phyloP scores from a whole-genome alignment of 1,284 basidiomycete species.

The Ustilago sp. region DNA sequence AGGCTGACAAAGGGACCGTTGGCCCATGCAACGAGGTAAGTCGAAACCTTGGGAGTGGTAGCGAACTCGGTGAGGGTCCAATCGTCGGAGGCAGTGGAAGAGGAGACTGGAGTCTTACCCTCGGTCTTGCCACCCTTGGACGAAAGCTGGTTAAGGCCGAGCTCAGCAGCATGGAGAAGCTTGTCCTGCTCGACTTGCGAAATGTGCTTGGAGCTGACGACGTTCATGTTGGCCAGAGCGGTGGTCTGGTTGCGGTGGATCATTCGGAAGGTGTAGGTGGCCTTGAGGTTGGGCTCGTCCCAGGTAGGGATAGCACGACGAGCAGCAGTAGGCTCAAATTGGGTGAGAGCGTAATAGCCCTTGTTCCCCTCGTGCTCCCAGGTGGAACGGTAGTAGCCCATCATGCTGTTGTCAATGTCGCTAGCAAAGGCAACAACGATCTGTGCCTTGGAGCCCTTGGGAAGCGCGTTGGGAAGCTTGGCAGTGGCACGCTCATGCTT shows the following conservation, averaged over 20 bases:
- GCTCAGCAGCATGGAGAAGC: slow-evolving; percentile 73
- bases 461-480: slow-evolving; percentile 56
- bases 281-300: slow-evolving; percentile 94
- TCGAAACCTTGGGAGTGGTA: slow-evolving; percentile 77
- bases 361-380: slow-evolving; percentile 71
- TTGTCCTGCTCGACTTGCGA: slow-evolving; percentile 55
- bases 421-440: slow-evolving; percentile 61
- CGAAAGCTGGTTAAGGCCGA: slow-evolving; percentile 75
- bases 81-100: slow-evolving; percentile 51
- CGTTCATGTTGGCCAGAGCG: slow-evolving; percentile 82
- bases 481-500: slow-evolving; percentile 63
- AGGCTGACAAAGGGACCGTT: slow-evolving; percentile 84
- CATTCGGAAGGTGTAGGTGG: slow-evolving; percentile 84
- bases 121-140: slow-evolving; percentile 71
- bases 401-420: slow-evolving; percentile 65
- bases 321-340: slow-evolving; percentile 83
- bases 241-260: slow-evolving; percentile 80
- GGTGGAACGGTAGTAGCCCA: slow-evolving; percentile 69
- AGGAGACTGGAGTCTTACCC: slow-evolving; percentile 62
- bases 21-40: slow-evolving; percentile 91
- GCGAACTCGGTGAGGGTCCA: slow-evolving; percentile 70
- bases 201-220: slow-evolving; percentile 48
- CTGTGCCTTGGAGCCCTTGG: slow-evolving; percentile 60
- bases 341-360: slow-evolving; percentile 65
- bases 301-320: slow-evolving; percentile 76